phyloP scores from a whole-genome alignment of 176 grass and related monocot genomes.

The Otatea glauca region DNA sequence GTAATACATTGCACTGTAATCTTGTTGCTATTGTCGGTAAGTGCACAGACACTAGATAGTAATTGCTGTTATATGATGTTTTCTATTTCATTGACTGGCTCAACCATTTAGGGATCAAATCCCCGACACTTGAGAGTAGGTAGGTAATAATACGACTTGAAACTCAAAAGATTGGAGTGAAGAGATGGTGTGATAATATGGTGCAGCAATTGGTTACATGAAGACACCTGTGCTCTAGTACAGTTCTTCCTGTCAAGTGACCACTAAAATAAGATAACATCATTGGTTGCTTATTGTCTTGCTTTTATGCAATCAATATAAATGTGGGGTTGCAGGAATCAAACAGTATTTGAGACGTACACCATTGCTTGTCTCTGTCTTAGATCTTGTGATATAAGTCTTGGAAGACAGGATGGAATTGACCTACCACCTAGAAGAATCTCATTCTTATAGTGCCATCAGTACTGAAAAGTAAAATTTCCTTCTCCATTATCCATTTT shows the following conservation, averaged over 20 bases:
- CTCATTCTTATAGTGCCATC: slow-evolving; percentile 2
- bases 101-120: slow-evolving; percentile 24
- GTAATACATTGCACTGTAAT: slow-evolving; percentile 23
- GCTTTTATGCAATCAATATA: slow-evolving; percentile 32
- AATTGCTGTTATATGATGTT: slow-evolving; percentile 10
- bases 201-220: slow-evolving; percentile 26
- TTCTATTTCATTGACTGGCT: neutral
- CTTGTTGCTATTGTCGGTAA: slow-evolving; percentile 32
- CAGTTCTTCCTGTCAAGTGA: slow-evolving; percentile 36
- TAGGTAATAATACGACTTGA: slow-evolving; percentile 11
- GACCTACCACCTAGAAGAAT: slow-evolving; percentile 53
- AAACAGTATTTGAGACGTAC: slow-evolving; percentile 26
- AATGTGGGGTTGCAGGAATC: slow-evolving; percentile 39
- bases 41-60: slow-evolving; percentile 7
- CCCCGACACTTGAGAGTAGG: slow-evolving; percentile 4
- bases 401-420: slow-evolving; percentile 39
- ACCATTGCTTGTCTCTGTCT: slow-evolving; percentile 30
- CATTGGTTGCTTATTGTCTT: slow-evolving; percentile 31
- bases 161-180: neutral
- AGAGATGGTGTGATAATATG: neutral
- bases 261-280: slow-evolving; percentile 30
- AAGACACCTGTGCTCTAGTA: slow-evolving; percentile 19
- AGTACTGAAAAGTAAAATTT: slow-evolving; percentile 15
- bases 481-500: neutral
- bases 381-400: slow-evolving; percentile 39